Conservation (phyloP, 2,329 filamentous ascomycete genomes). For the Neophaeococcomyces mojaviensis region DNA sequence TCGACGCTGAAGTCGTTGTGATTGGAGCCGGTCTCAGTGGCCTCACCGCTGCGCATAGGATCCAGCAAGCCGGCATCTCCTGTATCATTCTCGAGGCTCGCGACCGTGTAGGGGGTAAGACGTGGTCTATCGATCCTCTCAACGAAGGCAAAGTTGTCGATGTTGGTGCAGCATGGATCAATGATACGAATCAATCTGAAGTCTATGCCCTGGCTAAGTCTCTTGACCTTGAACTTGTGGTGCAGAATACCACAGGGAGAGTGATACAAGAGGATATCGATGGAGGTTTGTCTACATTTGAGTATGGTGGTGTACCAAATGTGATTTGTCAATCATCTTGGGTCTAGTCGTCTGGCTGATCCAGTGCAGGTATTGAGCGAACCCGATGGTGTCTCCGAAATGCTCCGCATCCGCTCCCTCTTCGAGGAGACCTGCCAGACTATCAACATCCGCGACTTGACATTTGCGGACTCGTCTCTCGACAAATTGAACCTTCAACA, state of each 20-base stretch:
- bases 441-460: slow-evolving; percentile 21
- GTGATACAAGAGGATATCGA: slow-evolving; percentile 27
- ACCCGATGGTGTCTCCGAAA: slow-evolving; percentile 15
- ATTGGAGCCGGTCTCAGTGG: slow-evolving; percentile 42
- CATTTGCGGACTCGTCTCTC: slow-evolving; percentile 20
- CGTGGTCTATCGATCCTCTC: slow-evolving; percentile 30
- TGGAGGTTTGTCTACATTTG: slow-evolving; percentile 25
- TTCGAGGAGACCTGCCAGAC: slow-evolving; percentile 34
- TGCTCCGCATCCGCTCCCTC: slow-evolving; percentile 30
- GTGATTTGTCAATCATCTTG: background rate
- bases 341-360: too few relatives aligned
- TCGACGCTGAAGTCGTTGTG: slow-evolving; percentile 25
- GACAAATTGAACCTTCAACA: slow-evolving; percentile 35
- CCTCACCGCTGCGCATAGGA: slow-evolving; percentile 30
- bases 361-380: background rate
- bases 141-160: slow-evolving; percentile 30
- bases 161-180: slow-evolving; percentile 33
- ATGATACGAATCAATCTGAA: slow-evolving; percentile 31
- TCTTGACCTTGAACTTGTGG: slow-evolving; percentile 26
- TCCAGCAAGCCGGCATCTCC: slow-evolving; percentile 32
- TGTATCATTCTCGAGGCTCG: slow-evolving; percentile 44
- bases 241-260: slow-evolving; percentile 27
- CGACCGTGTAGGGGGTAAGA: slow-evolving; percentile 47
- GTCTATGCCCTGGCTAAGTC: slow-evolving; percentile 26
- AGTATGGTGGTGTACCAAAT: slow-evolving; percentile 27